Conservation (phyloP, 1,139 yeast genomes). For the Yamadazyma diddensiae region DNA sequence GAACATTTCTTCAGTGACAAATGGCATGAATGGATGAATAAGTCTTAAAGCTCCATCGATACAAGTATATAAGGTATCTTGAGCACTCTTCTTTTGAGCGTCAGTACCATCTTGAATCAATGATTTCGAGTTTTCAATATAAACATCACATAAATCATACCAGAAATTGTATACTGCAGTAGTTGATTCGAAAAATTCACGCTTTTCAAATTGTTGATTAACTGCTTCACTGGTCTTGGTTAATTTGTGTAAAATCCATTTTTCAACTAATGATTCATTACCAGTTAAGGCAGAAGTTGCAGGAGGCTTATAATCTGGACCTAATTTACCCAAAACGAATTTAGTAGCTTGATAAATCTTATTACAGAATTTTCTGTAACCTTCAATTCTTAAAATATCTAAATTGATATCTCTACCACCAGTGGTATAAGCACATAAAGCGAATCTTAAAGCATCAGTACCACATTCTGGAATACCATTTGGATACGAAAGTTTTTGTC, state of each 20-base stretch:
- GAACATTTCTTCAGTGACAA: slow-evolving; percentile 96
- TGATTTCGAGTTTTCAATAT: slow-evolving; percentile 94
- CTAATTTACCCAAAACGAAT: slow-evolving; percentile 90
- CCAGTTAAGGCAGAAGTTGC: slow-evolving; percentile 62
- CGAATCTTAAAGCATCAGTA: slow-evolving; percentile 97
- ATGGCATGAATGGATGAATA: slow-evolving; percentile 99
- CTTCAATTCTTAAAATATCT: slow-evolving; percentile 95
- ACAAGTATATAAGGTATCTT: slow-evolving; percentile 89
- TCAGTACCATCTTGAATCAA: slow-evolving; percentile 89
- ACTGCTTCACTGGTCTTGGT: slow-evolving; percentile 66
- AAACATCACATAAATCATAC: slow-evolving; percentile 96
- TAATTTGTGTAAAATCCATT: slow-evolving; percentile 92
- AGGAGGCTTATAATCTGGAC: slow-evolving; percentile 83
- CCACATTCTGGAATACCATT: slow-evolving; percentile 99
- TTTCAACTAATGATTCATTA: slow-evolving; percentile 86
- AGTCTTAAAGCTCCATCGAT: slow-evolving; percentile 87
- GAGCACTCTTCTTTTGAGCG: slow-evolving; percentile 82
- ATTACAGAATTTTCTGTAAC: slow-evolving; percentile 98
- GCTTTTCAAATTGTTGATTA: slow-evolving; percentile 66
- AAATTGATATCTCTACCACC: slow-evolving; percentile 98
- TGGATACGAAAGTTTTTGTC: slow-evolving; percentile 90
- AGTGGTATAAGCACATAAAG: slow-evolving; percentile 96
- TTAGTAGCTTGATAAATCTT: slow-evolving; percentile 98
- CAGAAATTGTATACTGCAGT: slow-evolving; percentile 88
- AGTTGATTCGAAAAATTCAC: slow-evolving; percentile 90